Base-by-base conservation (phyloP, 176 grass and related monocot species). In the Lolium perenne region DNA sequence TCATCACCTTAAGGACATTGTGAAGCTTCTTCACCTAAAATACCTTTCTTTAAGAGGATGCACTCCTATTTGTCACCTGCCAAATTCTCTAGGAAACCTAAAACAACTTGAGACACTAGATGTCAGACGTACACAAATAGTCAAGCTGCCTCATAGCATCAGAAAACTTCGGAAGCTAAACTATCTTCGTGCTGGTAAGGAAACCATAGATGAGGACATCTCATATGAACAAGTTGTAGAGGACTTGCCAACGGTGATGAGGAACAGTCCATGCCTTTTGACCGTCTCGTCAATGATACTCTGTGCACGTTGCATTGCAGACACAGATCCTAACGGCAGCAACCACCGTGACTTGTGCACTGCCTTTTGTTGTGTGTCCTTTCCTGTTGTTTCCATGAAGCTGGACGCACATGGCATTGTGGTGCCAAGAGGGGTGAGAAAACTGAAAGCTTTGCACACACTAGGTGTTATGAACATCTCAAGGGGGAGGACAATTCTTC, bases 11-110 rank as follows among this genome's bases (percentile, higher is more conserved):
- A 8, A 79, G 6, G 65, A 35, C 0, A 78, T 91, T 20, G 51
- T 29, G 14, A 48, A 83, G 40, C 64, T 91, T 18, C 3, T 50
- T 64, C 84, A 72, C 22, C 69, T 91, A 12, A 84, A 59, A 25
- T 84, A 80, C 29, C 48, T 91, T 21, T 86, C 73, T 74, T 54
- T 84, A 16, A 61, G 84, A 17, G 35, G 72, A n/a, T 63, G 50
- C 1, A 9, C 14, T 10, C 22, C 7, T 50, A 40, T 81, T n/a
- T 41, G 4, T 57, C 13, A 69, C 26, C 64, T 82, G 1, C 49
- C 80, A 41, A 16, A 71, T 56, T 71, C 80, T 22, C 69, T 55
- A 7, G 12, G 64, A 16, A 57, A 71, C 20, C 49, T 82, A 35
- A 43, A 7, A 20, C 80, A 82, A 32, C 65, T 82, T 3, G 10